Evolutionary conservation across 257 asterid species (phyloP).

Genomic region (Prunella vulgaris): DNA sequence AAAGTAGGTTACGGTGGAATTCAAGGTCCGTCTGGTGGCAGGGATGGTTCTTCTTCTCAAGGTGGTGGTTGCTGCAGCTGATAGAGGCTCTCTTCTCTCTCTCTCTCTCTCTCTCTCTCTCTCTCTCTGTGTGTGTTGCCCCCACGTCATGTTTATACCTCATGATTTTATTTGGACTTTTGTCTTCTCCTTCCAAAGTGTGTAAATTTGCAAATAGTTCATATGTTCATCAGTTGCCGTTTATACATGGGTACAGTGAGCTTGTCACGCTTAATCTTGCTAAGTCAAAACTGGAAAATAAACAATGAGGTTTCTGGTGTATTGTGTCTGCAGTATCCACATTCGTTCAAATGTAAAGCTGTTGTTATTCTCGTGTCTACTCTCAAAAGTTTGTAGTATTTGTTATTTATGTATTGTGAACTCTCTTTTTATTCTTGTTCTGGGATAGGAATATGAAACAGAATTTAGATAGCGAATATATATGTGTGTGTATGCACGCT

Average conservation of each 20-base stretch:
- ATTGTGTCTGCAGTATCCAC: not conserved
- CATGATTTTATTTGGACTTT: not conserved
- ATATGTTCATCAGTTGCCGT: not conserved
- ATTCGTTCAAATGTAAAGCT: constrained; percentile 13
- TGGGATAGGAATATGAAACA: not conserved
- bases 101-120: constrained; percentile 13
- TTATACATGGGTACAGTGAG: constrained; percentile 1
- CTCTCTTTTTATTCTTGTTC: not conserved
- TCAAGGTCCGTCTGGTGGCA: constrained; percentile 73
- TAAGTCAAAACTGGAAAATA: not conserved
- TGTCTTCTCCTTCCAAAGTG: constrained; percentile 1
- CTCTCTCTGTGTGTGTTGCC: constrained; percentile 10
- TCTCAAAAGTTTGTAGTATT: not conserved
- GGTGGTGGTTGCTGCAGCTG: constrained; percentile 91
- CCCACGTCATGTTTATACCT: constrained; percentile 6
- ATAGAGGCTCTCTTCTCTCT: constrained; percentile 19
- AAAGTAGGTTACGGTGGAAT: constrained; percentile 85
- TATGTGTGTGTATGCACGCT: too few species aligned
- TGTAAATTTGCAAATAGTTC: constrained; percentile 14
- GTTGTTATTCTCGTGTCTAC: not conserved
- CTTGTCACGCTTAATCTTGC: constrained; percentile 2
- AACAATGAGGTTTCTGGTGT: constrained; percentile 6
- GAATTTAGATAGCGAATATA: not conserved
- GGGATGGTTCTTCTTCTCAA: constrained; percentile 69
- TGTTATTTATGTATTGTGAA: not conserved